These are phyloP conservation scores for Oehlia diaphana DNA, from an alignment of 192 early-diverging fungal species.

Conservation along the genomic window DNA sequence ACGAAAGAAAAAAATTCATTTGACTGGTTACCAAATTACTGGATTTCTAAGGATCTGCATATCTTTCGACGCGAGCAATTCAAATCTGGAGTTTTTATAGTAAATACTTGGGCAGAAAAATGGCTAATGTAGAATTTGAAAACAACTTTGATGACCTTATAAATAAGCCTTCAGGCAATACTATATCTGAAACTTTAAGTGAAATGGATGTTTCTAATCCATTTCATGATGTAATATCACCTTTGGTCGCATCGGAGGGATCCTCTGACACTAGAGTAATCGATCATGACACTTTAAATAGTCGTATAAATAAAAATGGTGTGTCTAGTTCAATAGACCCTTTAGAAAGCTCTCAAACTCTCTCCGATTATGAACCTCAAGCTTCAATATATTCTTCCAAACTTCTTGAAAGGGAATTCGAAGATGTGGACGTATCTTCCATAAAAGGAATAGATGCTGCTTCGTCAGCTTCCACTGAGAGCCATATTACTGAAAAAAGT, in stretches of 20 bases:
- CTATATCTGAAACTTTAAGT: constrained; percentile 31
- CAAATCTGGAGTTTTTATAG: neutral
- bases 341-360: no score
- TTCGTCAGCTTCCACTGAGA: constrained; percentile 9
- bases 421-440: constrained; percentile 25
- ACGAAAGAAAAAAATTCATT: no score
- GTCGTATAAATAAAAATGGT: neutral
- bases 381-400: no score
- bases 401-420: neutral
- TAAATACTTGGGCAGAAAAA: neutral
- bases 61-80: neutral
- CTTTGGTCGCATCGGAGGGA: neutral
- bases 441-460: neutral
- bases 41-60: neutral
- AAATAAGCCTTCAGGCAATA: constrained; percentile 19
- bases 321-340: no score
- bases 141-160: constrained; percentile 35
- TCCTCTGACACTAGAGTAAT: neutral
- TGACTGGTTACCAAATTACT: no score
- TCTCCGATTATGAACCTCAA: no score
- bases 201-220: constrained; percentile 33
- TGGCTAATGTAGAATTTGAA: constrained; percentile 6
- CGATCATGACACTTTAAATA: neutral
- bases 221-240: constrained; percentile 34
- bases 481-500: neutral